These are phyloP conservation scores for Rhytidhysteron rufulum DNA, from an alignment of 2,329 filamentous ascomycete genomes.

Conservation along the genomic window DNA sequence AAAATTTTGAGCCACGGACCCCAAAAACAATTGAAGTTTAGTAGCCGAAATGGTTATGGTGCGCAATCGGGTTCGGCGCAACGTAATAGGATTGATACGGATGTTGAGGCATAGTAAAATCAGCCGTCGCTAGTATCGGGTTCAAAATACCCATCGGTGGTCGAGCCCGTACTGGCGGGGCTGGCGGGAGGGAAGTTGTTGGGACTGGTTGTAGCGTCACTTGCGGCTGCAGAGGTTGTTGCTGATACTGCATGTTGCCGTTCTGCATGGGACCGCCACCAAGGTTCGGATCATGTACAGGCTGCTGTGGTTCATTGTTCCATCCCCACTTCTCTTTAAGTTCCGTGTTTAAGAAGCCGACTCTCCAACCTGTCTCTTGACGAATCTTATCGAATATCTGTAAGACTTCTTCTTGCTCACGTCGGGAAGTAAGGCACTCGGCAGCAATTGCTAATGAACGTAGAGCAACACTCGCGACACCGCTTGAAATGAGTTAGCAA, in stretches of 20 bases:
- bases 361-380: conserved; percentile 73
- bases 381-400: conserved; percentile 72
- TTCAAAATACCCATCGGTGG: conserved; percentile 58
- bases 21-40: no score
- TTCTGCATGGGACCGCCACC: conserved; percentile 11
- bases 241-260: conserved; percentile 21
- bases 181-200: conserved; percentile 6
- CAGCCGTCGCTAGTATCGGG: conserved; percentile 65
- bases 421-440: conserved; percentile 62
- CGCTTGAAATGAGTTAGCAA: conserved; percentile 39
- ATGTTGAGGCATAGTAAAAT: conserved; percentile 74
- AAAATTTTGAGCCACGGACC: no score
- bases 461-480: conserved; percentile 73
- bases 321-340: conserved; percentile 77
- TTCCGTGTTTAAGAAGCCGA: conserved; percentile 67
- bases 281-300: conserved; percentile 19
- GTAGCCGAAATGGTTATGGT: conserved; percentile 1
- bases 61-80: conserved; percentile 54
- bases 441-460: conserved; percentile 76
- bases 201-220: conserved; percentile 10
- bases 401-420: conserved; percentile 78
- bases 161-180: conserved; percentile 13
- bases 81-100: conserved; percentile 80
- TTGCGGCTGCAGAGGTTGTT: conserved; percentile 16
- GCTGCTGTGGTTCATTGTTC: conserved; percentile 46